Base-by-base conservation (phyloP, 2,329 filamentous ascomycete genomes). In the Emydomyces testavorans region DNA sequence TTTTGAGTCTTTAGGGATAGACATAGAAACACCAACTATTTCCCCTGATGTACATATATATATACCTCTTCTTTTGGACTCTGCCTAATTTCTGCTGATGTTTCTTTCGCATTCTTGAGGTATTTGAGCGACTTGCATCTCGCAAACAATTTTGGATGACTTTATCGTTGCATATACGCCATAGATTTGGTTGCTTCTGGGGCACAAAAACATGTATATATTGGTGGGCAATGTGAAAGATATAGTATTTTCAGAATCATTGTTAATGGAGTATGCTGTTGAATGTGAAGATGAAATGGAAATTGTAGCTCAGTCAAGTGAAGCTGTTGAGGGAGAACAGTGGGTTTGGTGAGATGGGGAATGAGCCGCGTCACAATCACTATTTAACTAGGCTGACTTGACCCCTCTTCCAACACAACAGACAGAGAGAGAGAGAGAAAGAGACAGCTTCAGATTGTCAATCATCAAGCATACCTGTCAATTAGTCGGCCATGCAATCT, bases 401-500 rank as follows among this genome's bases (percentile, higher is more conserved):
- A 31, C n/a, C n/a, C 29, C 29, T n/a, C 29, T 31, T n/a, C 29
- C n/a, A 6, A 10, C 10, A 11, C 11, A 31, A 31, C n/a, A 31
- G 10, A 39, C 20, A 2, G 36, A 20, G 6, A 6, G 20, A 7
- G 15, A 42, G 11, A n/a, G n/a, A n/a, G n/a, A n/a, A n/a, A 21
- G 40, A 2, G 4, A 8, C 6, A 8, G n/a, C 10, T n/a, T 6
- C 24, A 18, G 26, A 5, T 42, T 31, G 7, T 42, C n/a, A 6
- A 21, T 1, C 39, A 31, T 28, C 39, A 31, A 7, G 13, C 34
- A 5, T 21, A 29, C 24, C 15, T 21, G 11, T n/a, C 32, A 18
- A 20, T 5, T 5, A 36, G 18, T 11, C 34, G 18, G 34, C 54
- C 26, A 72, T 72, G 69, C 69, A 71, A 62, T 71, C 69, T n/a